phyloP scores from a whole-genome alignment of 2,329 filamentous ascomycete species.

The Talaromyces sp. region DNA sequence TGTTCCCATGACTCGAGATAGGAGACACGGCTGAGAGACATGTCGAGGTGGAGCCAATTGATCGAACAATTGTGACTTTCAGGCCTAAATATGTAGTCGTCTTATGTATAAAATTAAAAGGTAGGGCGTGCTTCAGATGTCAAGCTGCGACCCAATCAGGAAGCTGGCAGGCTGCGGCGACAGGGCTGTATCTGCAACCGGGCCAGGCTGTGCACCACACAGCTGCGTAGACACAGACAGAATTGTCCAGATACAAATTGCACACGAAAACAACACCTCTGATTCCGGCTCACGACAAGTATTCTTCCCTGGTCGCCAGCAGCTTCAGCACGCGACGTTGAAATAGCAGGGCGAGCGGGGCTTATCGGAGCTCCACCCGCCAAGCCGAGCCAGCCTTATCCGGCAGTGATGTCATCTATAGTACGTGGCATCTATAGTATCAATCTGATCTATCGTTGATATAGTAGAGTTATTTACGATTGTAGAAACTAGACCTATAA shows the following conservation, averaged over 20 bases:
- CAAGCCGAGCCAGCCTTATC: not conserved
- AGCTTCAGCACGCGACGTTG: not conserved
- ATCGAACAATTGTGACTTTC: too few species aligned
- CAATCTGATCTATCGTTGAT: not conserved
- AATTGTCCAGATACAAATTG: not conserved
- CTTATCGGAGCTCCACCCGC: not conserved
- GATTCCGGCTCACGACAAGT: not conserved
- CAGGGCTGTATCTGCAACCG: not conserved
- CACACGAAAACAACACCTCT: too few species aligned
- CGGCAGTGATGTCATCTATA: not conserved
- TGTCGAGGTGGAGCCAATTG: slow-evolving; percentile 11
- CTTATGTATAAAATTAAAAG: too few species aligned
- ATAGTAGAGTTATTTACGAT: not conserved
- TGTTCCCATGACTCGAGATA: slow-evolving; percentile 42
- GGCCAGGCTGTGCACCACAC: not conserved
- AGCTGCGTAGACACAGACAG: not conserved
- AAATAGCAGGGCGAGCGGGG: not conserved
- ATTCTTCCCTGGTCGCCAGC: not conserved
- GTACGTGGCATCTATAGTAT: too few species aligned
- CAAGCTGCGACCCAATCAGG: not conserved
- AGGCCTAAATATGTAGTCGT: too few species aligned
- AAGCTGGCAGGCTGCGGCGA: not conserved
- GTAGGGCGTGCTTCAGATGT: too few species aligned
- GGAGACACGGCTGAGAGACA: slow-evolving; percentile 39
- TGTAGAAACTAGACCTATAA: not conserved